Conservation (phyloP, 208 protist genomes). For the Trypanosoma grayi region DNA sequence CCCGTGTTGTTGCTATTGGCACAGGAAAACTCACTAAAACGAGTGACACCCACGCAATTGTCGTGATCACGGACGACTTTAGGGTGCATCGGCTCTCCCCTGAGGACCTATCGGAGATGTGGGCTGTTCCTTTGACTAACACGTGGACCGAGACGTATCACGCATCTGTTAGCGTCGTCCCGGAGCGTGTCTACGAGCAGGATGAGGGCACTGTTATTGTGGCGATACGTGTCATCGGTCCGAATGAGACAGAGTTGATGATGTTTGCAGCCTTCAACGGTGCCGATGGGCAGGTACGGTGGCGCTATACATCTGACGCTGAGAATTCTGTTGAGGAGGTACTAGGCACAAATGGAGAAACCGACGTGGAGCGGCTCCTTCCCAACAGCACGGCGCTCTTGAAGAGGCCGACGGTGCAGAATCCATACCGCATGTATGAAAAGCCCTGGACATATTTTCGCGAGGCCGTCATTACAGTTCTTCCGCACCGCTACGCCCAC, state of each 20-base stretch:
- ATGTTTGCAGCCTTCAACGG: conserved; percentile 78
- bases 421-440: conserved; percentile 36
- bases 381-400: not conserved
- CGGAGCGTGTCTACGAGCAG: conserved; percentile 66
- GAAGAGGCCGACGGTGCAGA: not conserved
- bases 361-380: not conserved
- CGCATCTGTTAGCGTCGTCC: conserved; percentile 66
- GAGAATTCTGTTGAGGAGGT: conserved; percentile 67
- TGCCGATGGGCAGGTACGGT: conserved; percentile 57
- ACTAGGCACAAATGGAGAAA: conserved; percentile 36
- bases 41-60: conserved; percentile 35
- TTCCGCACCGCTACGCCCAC: conserved; percentile 83
- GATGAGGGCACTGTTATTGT: conserved; percentile 79
- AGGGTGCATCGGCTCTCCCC: conserved; percentile 19
- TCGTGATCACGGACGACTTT: conserved; percentile 63
- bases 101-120: conserved; percentile 30
- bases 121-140: conserved; percentile 34
- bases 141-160: conserved; percentile 30
- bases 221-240: conserved; percentile 33
- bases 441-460: conserved; percentile 78
- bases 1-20: conserved; percentile 55
- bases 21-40: conserved; percentile 38
- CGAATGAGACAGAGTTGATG: conserved; percentile 33
- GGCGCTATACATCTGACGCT: conserved; percentile 71
- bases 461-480: conserved; percentile 66